Percentiles rank a stretch among this genome's conserved stretches.
phyloP scores from a whole-genome alignment of 2,329 filamentous ascomycete species.

The Fusarium oxysporum region DNA sequence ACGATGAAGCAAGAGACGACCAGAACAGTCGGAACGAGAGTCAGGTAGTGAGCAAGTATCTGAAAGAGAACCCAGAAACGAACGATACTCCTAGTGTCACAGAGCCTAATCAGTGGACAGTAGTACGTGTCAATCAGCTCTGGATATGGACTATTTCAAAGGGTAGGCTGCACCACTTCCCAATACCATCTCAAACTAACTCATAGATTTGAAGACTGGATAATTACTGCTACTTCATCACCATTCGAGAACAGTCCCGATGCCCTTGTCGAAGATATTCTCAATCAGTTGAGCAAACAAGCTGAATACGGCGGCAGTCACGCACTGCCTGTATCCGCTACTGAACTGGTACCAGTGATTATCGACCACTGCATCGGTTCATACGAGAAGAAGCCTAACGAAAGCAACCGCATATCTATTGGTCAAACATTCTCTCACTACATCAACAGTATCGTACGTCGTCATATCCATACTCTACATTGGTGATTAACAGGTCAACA shows the following conservation, averaged over 20 bases:
- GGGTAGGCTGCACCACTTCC: background rate
- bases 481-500: fast-evolving
- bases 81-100: fast-evolving
- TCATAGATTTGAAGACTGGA: background rate
- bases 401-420: background rate
- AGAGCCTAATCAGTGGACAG: background rate
- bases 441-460: background rate
- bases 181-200: too few species aligned
- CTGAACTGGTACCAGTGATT: background rate
- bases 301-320: background rate
- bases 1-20: background rate
- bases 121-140: background rate
- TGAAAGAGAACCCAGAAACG: background rate
- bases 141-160: slow-evolving; percentile 2
- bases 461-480: background rate
- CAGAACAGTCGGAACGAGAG: background rate
- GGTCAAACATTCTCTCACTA: background rate
- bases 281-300: background rate
- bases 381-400: background rate
- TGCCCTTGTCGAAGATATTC: background rate
- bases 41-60: background rate
- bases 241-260: background rate
- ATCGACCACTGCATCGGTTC: slow-evolving; percentile 4
- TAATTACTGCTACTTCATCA: background rate
- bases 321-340: background rate